A percentile compares a stretch with the other conserved stretches of the same genome.
Evolutionary conservation across 1,284 basidiomycete genomes (phyloP).

Genomic region (Tilletia setariae): DNA sequence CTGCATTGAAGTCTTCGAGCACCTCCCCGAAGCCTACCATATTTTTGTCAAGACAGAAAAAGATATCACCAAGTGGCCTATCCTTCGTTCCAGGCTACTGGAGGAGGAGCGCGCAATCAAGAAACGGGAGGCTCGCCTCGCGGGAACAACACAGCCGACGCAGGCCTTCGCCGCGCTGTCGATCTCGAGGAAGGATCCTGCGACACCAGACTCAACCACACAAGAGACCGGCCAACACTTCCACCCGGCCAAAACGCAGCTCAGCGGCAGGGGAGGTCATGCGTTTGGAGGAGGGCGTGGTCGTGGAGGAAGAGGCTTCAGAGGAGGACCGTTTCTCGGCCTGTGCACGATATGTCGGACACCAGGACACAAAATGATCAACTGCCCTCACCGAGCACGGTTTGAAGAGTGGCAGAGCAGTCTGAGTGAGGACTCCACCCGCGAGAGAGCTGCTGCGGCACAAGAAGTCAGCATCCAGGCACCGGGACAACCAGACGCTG

Average conservation of each 20-base stretch:
- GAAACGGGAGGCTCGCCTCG: neutral
- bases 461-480: neutral
- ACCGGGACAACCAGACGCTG: neutral
- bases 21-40: neutral
- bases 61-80: neutral
- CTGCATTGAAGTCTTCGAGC: neutral
- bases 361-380: neutral
- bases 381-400: neutral
- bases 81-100: neutral
- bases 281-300: neutral
- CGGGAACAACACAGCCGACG: neutral
- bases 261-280: neutral
- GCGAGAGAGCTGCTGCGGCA: neutral
- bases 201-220: neutral
- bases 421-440: neutral
- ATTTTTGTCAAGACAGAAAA: neutral
- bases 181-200: neutral
- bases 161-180: neutral
- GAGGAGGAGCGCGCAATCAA: neutral
- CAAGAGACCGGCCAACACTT: neutral
- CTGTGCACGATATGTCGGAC: neutral
- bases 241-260: too few species aligned
- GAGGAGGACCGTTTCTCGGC: neutral
- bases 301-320: neutral
- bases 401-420: neutral